Percentiles rank a stretch among this genome's conserved stretches.
These are phyloP conservation scores for Sanguinoderma infundibulare DNA, from an alignment of 1,284 basidiomycete species.

Conservation along the genomic window DNA sequence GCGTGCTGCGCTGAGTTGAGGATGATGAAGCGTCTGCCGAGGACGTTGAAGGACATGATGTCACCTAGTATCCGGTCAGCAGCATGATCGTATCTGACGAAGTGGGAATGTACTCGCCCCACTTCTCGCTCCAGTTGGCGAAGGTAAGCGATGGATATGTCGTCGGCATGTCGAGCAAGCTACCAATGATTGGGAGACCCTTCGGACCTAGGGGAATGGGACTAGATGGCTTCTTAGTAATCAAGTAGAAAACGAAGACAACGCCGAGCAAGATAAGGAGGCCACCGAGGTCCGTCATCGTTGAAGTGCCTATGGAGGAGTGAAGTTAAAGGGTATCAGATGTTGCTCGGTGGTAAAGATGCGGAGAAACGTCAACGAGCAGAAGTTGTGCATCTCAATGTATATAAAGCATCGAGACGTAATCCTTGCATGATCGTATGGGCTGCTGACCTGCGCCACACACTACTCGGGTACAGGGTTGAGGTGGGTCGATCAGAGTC, in stretches of 20 bases:
- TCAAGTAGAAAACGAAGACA: conserved; percentile 31
- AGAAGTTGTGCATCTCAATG: no score
- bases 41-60: conserved; percentile 58
- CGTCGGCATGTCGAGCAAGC: conserved; percentile 24
- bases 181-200: conserved; percentile 28
- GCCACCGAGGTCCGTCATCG: background rate
- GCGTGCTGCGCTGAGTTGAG: conserved; percentile 59
- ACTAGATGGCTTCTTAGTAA: conserved; percentile 3
- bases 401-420: no score
- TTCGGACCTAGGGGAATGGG: conserved; percentile 26
- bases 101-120: conserved; percentile 20
- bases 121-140: conserved; percentile 52
- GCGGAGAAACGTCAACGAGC: no score
- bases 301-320: background rate
- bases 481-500: no score
- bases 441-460: no score
- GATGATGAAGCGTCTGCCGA: conserved; percentile 64
- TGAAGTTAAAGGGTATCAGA: background rate
- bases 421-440: no score
- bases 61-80: conserved; percentile 47
- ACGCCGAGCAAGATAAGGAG: conserved; percentile 4
- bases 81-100: no score
- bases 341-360: background rate
- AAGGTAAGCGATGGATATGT: conserved; percentile 55
- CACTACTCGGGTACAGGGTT: no score